phyloP scores from a whole-genome alignment of 345 rosid genomes.

The Nasturtium officinale region DNA sequence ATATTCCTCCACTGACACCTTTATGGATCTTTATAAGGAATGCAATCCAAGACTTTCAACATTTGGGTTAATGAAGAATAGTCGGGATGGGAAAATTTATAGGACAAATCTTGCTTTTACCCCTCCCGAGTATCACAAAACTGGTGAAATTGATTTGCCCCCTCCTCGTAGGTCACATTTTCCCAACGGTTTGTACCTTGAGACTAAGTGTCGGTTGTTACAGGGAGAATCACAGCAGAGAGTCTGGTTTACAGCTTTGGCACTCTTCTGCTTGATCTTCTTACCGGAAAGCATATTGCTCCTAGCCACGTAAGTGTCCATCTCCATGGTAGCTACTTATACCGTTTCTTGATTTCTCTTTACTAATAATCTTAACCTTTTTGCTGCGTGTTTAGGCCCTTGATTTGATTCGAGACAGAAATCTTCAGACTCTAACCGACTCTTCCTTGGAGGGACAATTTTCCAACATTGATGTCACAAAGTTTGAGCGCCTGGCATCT shows the following conservation, averaged over 20 bases:
- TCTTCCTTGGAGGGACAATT: conserved; percentile 87
- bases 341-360: not conserved
- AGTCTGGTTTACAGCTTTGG: conserved; percentile 94
- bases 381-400: conserved; percentile 64
- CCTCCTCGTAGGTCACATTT: not conserved
- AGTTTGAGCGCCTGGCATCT: conserved; percentile 78
- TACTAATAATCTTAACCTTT: not conserved
- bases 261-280: conserved; percentile 86
- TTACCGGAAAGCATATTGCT: conserved; percentile 96
- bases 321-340: not conserved
- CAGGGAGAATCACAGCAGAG: conserved; percentile 87
- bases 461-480: conserved; percentile 71
- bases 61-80: conserved; percentile 92
- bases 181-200: not conserved
- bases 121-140: conserved; percentile 89
- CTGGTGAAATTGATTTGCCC: conserved; percentile 51
- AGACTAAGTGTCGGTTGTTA: conserved; percentile 27
- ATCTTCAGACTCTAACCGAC: conserved; percentile 81
- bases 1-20: conserved; percentile 13
- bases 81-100: conserved; percentile 78
- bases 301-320: conserved; percentile 79
- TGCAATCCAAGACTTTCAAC: conserved; percentile 86
- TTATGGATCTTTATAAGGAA: conserved; percentile 49
- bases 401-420: conserved; percentile 82
- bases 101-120: conserved; percentile 89